phyloP scores from a whole-genome alignment of 352 stramenopile species.

The Peronospora belbahrii region DNA sequence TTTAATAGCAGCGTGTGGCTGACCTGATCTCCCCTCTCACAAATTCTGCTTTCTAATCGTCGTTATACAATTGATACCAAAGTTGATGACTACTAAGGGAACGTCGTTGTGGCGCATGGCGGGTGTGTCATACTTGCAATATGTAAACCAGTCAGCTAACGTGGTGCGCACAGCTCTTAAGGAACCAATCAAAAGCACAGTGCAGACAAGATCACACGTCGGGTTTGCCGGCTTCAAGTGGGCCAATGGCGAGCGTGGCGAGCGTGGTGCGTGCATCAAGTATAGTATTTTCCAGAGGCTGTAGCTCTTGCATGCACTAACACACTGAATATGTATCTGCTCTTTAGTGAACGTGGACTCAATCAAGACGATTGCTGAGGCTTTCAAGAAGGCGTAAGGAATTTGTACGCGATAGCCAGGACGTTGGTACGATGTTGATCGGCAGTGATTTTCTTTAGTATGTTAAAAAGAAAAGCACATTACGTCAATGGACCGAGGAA shows the following conservation, averaged over 20 bases:
- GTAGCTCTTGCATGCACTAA: background rate
- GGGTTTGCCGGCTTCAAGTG: slow-evolving; percentile 85
- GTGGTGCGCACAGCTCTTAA: slow-evolving; percentile 72
- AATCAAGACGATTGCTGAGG: slow-evolving; percentile 75
- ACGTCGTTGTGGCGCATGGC: slow-evolving; percentile 83
- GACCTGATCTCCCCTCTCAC: background rate
- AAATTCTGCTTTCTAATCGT: background rate
- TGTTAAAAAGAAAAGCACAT: slow-evolving; percentile 14
- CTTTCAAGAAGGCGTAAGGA: slow-evolving; percentile 69
- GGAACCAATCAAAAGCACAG: slow-evolving; percentile 84
- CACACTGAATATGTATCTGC: background rate
- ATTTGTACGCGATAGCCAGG: slow-evolving; percentile 6
- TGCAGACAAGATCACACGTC: slow-evolving; percentile 60
- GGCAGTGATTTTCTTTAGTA: slow-evolving; percentile 6
- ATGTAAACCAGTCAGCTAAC: slow-evolving; percentile 77
- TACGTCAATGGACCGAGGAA: slow-evolving; percentile 11
- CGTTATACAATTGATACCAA: slow-evolving; percentile 10
- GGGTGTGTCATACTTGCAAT: slow-evolving; percentile 84
- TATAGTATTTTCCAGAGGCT: background rate
- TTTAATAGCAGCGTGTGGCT: background rate
- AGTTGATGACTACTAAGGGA: slow-evolving; percentile 59
- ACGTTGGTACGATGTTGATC: slow-evolving; percentile 2
- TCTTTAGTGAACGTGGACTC: slow-evolving; percentile 60
- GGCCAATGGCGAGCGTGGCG: slow-evolving; percentile 70
- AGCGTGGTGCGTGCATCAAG: slow-evolving; percentile 41